Conservation (phyloP, 176 grass and related monocot genomes). For the Triticum urartu region DNA sequence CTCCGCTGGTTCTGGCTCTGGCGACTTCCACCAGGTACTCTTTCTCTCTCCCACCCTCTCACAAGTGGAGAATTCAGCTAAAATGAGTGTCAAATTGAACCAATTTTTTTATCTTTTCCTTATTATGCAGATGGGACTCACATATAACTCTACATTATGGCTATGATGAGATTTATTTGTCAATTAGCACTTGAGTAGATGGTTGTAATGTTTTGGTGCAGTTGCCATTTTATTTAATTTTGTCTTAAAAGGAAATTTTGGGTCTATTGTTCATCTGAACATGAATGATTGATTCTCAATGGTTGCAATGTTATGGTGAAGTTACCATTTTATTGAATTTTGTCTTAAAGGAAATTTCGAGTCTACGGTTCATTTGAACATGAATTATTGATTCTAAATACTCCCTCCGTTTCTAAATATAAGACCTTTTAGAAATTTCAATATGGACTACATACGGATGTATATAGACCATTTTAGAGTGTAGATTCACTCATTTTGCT, state of each 20-base stretch:
- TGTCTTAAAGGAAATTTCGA: too few relatives aligned
- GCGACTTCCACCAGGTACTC: conserved; percentile 91
- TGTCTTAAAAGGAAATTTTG: too few relatives aligned
- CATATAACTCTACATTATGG: background rate
- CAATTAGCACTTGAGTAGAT: conserved; percentile 11
- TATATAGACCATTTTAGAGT: too few relatives aligned
- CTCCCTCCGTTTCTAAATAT: too few relatives aligned
- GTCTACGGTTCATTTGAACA: too few relatives aligned
- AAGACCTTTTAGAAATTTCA: too few relatives aligned
- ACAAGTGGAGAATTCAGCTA: background rate
- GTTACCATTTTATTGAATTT: background rate
- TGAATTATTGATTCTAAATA: too few relatives aligned
- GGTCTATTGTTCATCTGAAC: background rate
- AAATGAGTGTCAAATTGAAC: background rate
- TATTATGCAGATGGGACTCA: background rate
- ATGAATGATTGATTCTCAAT: background rate
- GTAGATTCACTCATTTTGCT: too few relatives aligned
- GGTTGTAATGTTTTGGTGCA: background rate
- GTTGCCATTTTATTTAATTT: background rate
- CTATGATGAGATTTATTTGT: background rate
- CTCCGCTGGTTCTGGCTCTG: conserved; percentile 88
- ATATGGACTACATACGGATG: too few relatives aligned
- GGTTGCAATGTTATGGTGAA: background rate
- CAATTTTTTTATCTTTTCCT: background rate
- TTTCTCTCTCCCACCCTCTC: background rate